phyloP scores from a whole-genome alignment of 2,329 filamentous ascomycete genomes.

The Fusarium agapanthi region DNA sequence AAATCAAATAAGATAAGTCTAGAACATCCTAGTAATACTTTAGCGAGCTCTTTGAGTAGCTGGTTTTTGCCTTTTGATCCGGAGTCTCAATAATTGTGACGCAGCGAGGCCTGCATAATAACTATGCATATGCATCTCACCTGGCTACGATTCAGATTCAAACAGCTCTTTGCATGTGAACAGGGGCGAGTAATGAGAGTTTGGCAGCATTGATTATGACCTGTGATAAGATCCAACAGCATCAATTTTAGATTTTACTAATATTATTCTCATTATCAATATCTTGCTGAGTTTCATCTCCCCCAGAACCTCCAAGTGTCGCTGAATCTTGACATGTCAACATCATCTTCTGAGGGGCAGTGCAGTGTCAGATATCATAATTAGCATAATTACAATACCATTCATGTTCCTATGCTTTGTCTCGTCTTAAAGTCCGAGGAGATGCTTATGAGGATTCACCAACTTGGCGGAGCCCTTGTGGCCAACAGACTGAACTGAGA shows the following conservation, averaged over 20 bases:
- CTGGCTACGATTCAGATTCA: neutral
- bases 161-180: neutral
- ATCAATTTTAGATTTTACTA: neutral
- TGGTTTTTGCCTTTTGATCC: too few relatives aligned
- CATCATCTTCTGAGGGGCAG: neutral
- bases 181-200: neutral
- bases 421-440: neutral
- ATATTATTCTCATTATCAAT: conserved; percentile 9
- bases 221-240: conserved; percentile 2
- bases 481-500: neutral
- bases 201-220: neutral
- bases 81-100: neutral
- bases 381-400: neutral
- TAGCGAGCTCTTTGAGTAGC: neutral
- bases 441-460: neutral
- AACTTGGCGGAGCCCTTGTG: neutral
- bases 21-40: neutral
- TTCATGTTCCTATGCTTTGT: neutral
- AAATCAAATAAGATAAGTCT: neutral
- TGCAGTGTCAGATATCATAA: neutral
- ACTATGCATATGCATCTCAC: neutral
- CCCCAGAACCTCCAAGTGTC: neutral
- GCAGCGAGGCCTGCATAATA: neutral
- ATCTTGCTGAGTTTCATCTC: neutral
- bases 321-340: neutral